Conservation (phyloP, 2,329 filamentous ascomycete species). For the Microcyclospora pomicola region DNA sequence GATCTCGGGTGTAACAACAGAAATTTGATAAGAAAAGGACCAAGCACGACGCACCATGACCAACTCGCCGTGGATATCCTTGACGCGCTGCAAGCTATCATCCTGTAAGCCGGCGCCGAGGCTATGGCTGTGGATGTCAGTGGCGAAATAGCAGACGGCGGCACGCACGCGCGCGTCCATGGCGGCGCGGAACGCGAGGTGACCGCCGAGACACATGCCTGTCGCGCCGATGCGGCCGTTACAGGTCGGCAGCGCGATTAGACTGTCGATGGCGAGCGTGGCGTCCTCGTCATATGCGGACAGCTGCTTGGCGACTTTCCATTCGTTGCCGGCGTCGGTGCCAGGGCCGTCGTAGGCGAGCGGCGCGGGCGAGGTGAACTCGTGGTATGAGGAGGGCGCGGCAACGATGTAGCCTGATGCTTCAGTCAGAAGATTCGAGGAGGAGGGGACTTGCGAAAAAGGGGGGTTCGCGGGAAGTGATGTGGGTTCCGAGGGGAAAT, state of each 20-base stretch:
- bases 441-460: no score
- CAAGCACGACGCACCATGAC: slow-evolving; percentile 44
- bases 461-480: no score
- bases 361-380: slow-evolving; percentile 75
- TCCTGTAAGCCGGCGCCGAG: slow-evolving; percentile 56
- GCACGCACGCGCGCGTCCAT: slow-evolving; percentile 65
- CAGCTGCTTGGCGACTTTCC: slow-evolving; percentile 68
- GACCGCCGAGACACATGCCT: slow-evolving; percentile 88
- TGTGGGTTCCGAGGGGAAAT: no score
- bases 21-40: no score
- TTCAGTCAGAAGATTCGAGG: no score
- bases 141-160: slow-evolving; percentile 80
- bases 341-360: slow-evolving; percentile 77
- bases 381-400: slow-evolving; percentile 81
- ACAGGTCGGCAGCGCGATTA: slow-evolving; percentile 36
- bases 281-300: slow-evolving; percentile 62
- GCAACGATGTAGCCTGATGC: slow-evolving; percentile 64
- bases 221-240: slow-evolving; percentile 56
- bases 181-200: slow-evolving; percentile 60
- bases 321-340: slow-evolving; percentile 75
- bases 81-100: slow-evolving; percentile 46
- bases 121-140: slow-evolving; percentile 70
- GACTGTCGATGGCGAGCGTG: slow-evolving; percentile 28
- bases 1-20: no score
- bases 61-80: slow-evolving; percentile 62